Conservation (phyloP, 2,329 filamentous ascomycete species). For the Xylariaceae sp. region DNA sequence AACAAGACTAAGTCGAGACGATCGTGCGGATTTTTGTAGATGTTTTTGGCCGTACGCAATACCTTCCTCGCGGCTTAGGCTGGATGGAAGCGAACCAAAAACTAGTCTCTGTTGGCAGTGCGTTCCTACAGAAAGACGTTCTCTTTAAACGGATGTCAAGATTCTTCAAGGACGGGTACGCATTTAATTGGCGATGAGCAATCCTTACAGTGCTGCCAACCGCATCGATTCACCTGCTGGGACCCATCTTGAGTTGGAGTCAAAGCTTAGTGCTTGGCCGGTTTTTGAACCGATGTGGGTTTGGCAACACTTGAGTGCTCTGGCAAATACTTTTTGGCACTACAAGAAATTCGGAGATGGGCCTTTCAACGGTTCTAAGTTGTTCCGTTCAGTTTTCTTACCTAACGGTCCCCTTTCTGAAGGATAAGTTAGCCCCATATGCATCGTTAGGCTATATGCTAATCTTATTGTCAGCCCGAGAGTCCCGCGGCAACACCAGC, state of each 20-base stretch:
- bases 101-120: conserved; percentile 89
- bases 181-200: conserved; percentile 22
- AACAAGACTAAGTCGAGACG: conserved; percentile 56
- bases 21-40: conserved; percentile 89
- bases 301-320: conserved; percentile 17
- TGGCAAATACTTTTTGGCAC: conserved; percentile 36
- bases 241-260: conserved; percentile 93
- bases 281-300: conserved; percentile 43
- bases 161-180: conserved; percentile 33
- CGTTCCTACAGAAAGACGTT: conserved; percentile 77
- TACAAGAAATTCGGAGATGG: conserved; percentile 17
- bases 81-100: conserved; percentile 84
- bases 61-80: conserved; percentile 63
- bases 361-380: conserved; percentile 30
- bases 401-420: conserved; percentile 37
- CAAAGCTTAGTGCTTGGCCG: conserved; percentile 93
- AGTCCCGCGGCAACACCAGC: too few species aligned
- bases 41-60: conserved; percentile 86
- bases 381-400: conserved; percentile 23
- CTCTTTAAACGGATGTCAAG: conserved; percentile 33
- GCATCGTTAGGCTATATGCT: conserved; percentile 19
- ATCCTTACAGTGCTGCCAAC: conserved; percentile 28
- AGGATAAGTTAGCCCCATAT: conserved; percentile 39
- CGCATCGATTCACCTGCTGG: conserved; percentile 52
- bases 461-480: conserved; percentile 26